Evolutionary conservation across 2,329 filamentous ascomycete species (phyloP).

Genomic region (Hypoxylon sp.): DNA sequence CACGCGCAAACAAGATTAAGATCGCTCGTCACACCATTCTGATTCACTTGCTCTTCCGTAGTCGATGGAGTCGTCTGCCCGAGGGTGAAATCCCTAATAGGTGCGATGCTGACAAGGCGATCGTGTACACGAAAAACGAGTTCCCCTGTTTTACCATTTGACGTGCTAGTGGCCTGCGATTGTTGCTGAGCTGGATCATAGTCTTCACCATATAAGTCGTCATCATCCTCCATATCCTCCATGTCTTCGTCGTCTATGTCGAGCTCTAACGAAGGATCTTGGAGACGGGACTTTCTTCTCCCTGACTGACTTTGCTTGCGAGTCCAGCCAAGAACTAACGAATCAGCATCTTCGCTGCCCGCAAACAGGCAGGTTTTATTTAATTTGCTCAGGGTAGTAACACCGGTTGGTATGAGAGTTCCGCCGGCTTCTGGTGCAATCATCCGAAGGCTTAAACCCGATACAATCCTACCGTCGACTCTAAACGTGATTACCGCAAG

Average conservation of each 20-base stretch:
- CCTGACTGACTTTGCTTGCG: constrained; percentile 72
- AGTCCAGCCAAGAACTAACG: constrained; percentile 84
- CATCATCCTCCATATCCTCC: constrained; percentile 73
- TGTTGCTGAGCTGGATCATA: constrained; percentile 55
- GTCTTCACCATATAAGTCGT: constrained; percentile 76
- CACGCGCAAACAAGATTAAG: constrained; percentile 73
- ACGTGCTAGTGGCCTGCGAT: constrained; percentile 57
- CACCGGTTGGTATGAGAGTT: constrained; percentile 70
- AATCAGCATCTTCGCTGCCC: constrained; percentile 87
- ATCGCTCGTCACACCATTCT: constrained; percentile 66
- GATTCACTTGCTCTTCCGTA: constrained; percentile 61
- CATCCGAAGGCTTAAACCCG: constrained; percentile 81
- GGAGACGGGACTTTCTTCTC: constrained; percentile 73
- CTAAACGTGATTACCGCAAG: constrained; percentile 84
- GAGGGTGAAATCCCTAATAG: constrained; percentile 81
- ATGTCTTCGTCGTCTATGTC: constrained; percentile 67
- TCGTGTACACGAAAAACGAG: constrained; percentile 85
- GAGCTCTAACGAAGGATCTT: constrained; percentile 67
- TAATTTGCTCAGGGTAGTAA: constrained; percentile 79
- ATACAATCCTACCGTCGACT: constrained; percentile 91
- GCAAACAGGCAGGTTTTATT: constrained; percentile 81
- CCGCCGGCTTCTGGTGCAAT: constrained; percentile 76
- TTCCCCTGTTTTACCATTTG: constrained; percentile 69
- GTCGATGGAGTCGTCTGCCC: constrained; percentile 68
- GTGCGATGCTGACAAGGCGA: constrained; percentile 80